Conservation (phyloP, 192 early-diverging fungal genomes). For the Funneliformis mosseae region DNA sequence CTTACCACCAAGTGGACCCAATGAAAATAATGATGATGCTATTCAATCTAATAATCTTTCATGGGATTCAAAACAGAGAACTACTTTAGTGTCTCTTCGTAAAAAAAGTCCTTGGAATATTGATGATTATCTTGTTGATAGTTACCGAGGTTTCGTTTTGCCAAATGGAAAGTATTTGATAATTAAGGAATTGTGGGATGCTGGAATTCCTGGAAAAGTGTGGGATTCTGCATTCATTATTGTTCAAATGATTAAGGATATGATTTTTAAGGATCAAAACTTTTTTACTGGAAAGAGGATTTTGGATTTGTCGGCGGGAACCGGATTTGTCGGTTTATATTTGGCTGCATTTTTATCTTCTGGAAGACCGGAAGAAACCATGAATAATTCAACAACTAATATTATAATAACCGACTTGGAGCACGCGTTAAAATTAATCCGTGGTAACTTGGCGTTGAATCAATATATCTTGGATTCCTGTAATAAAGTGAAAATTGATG, state of each 20-base stretch:
- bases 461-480: not conserved
- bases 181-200: slow-evolving; percentile 33
- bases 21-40: not conserved
- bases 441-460: slow-evolving; percentile 9
- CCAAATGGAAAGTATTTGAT: slow-evolving; percentile 25
- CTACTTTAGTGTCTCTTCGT: not conserved
- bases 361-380: not conserved
- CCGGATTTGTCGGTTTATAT: slow-evolving; percentile 28
- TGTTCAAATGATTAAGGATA: slow-evolving; percentile 14
- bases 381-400: not conserved
- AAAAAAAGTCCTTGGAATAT: slow-evolving; percentile 21
- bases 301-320: slow-evolving; percentile 32
- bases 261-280: not conserved
- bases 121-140: slow-evolving; percentile 28
- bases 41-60: not conserved
- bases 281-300: slow-evolving; percentile 20
- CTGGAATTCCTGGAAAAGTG: slow-evolving; percentile 32
- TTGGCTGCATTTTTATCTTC: slow-evolving; percentile 3
- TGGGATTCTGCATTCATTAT: slow-evolving; percentile 34
- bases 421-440: slow-evolving; percentile 8
- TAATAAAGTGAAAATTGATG: not conserved
- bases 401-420: slow-evolving; percentile 30
- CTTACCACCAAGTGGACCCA: not conserved
- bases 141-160: slow-evolving; percentile 15
- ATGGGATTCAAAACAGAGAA: not conserved